Base-by-base conservation (phyloP, 306 rosid genomes). In the Fragaria ananassa region DNA sequence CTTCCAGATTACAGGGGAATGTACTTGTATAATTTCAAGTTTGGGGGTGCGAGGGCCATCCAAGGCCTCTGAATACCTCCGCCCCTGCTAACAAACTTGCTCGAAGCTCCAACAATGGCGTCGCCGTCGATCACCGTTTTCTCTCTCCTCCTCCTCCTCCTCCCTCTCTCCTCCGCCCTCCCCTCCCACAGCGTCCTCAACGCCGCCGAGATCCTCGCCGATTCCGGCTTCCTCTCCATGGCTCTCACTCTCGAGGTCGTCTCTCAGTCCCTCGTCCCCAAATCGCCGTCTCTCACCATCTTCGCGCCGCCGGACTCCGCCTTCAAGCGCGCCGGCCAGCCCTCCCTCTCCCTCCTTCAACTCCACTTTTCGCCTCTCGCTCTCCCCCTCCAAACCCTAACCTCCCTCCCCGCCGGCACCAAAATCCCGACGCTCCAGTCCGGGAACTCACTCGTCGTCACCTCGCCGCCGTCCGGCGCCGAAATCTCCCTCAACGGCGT, bases 261-360 rank as follows among this genome's bases (percentile, higher is more conserved):
- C 25, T 86, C 94, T 3, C 47, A 80, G 39, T 61, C 86, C 60
- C 79, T 86, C 35, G 74, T 85, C 39, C 81, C 79, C 4, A 85
- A 83, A 10, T 80, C 95, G 10, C 80, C 89, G 61, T 85, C 91
- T 6, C 85, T 87, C 85, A 91, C 98, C 74, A 81, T 94, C 74
- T 94, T 94, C 83, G 89, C 96, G 15, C 97, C 96, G 1, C 76
- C 94, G 12, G 97, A 94, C 74, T 11, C 88, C 27, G 83, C 95
- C 1, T 94, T 94, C 88, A 62, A 54, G 46, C 83, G 68, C 45
- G 68, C 80, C 2, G 98, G 98, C 14, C 98, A 94, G 64, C 98
- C 98, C 0, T 75, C 97, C 14, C 87, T 89, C 70, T 80, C 91
- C 47, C 90, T 91, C 41, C 96, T 94, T 60, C 95, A 84, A 8